Base-by-base conservation (phyloP, 805 yeast species). In the Ogataea haglerorum region DNA sequence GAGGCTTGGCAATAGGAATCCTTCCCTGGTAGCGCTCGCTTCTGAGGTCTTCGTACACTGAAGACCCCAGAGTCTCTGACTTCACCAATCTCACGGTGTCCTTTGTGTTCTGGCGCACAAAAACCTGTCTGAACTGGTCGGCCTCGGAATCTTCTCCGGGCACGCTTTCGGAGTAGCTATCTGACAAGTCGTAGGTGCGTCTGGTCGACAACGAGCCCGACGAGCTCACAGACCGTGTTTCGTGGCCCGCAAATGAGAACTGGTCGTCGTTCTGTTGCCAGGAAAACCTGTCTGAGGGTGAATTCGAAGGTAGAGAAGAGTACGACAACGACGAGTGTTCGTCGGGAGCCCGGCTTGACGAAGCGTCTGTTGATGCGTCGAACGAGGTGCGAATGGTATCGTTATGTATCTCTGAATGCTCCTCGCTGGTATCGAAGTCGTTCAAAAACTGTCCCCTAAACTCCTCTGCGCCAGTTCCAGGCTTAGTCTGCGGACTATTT, bases 61-160 rank as follows among this genome's bases (percentile, higher is more conserved):
- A 34, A 9, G 46, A 31, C 13, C 22, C 34, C 17, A 17, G 26
- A 10, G 30, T 26, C 17, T 27, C 29, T 12, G 36, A 27, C 8
- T 21, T 26, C 17, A 38, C 34, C 6, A 16, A 28, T 28, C 44
- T 39, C n/a, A 48, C 42, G 5, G 54, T 56, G 27, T 51, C 53
- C 32, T 42, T 47, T n/a, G 58, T 53, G 40, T 54, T 52, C 33
- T 47, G 42, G 23, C 58, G 43, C 10, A 58, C 47, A 38, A 58
- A 57, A 15, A 43, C 36, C 37, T 43, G 40, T 41, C 61, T 45
- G 38, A 44, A 21, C 47, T 53, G 19, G 38, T 51, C 42, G n/a
- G 29, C 32, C 21, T 30, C 46, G 4, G 33, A 30, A 3, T 15
- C 19, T 9, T 29, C 31, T 13, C 19, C 31, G 10, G 12, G 13